Evolutionary conservation across 2,329 filamentous ascomycete genomes (phyloP).

Genomic region (Xylariaceae sp.): DNA sequence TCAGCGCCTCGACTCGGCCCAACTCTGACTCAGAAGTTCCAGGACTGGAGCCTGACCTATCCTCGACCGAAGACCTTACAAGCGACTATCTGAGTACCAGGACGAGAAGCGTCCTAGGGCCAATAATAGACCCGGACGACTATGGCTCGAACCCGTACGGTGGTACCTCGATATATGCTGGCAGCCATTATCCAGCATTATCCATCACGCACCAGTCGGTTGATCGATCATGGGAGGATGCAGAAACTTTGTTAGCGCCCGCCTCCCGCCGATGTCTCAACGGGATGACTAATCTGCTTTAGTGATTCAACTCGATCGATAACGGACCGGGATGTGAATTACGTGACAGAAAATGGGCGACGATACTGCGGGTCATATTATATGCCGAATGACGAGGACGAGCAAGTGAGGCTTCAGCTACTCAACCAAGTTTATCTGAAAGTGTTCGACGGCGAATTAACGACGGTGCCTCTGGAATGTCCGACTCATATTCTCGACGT

Average conservation of each 20-base stretch:
- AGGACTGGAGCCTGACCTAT: slow-evolving; percentile 27
- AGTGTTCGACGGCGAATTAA: slow-evolving; percentile 43
- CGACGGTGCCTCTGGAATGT: slow-evolving; percentile 39
- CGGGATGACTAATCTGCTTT: slow-evolving; percentile 10
- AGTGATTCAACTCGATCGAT: slow-evolving; percentile 44
- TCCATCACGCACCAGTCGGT: slow-evolving; percentile 31
- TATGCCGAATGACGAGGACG: slow-evolving; percentile 64
- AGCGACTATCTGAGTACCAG: slow-evolving; percentile 29
- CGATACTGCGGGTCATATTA: slow-evolving; percentile 60
- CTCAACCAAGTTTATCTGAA: slow-evolving; percentile 61
- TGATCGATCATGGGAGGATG: slow-evolving; percentile 34
- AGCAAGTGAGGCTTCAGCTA: slow-evolving; percentile 59
- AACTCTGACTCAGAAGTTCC: slow-evolving; percentile 24
- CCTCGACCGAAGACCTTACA: slow-evolving; percentile 28
- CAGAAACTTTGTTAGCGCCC: slow-evolving; percentile 38
- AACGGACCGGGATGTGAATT: slow-evolving; percentile 49
- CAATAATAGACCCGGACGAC: slow-evolving; percentile 22
- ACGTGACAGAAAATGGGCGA: slow-evolving; percentile 57
- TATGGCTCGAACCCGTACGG: slow-evolving; percentile 29
- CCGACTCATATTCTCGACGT: slow-evolving; percentile 51
- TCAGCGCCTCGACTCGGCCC: slow-evolving; percentile 19
- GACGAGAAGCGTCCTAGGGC: slow-evolving; percentile 23
- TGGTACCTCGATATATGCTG: slow-evolving; percentile 41
- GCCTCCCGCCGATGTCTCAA: not conserved
- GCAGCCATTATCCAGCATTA: slow-evolving; percentile 37